phyloP scores from a whole-genome alignment of 257 asterid genomes.

The Plectranthus barbatus region DNA sequence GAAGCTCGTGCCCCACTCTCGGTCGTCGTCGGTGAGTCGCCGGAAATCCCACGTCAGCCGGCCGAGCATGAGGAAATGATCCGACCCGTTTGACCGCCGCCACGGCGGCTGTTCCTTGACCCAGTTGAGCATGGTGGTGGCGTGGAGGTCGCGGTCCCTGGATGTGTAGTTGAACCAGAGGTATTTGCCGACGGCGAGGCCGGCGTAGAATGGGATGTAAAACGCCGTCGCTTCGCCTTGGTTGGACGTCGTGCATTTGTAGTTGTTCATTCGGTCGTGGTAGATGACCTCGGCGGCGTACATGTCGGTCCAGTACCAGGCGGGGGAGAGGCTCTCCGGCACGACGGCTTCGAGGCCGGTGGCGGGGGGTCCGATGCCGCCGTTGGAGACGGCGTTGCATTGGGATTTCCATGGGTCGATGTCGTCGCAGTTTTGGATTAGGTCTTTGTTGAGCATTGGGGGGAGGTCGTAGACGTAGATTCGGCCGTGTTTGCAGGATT shows the following conservation, averaged over 20 bases:
- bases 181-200: slow-evolving; percentile 53
- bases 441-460: slow-evolving; percentile 31
- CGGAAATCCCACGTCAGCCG: slow-evolving; percentile 63
- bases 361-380: slow-evolving; percentile 55
- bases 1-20: slow-evolving; percentile 48
- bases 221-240: slow-evolving; percentile 31
- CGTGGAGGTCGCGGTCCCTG: slow-evolving; percentile 38
- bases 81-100: slow-evolving; percentile 42
- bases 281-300: slow-evolving; percentile 53
- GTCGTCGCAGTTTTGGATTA: slow-evolving; percentile 37
- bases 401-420: slow-evolving; percentile 51
- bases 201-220: slow-evolving; percentile 57
- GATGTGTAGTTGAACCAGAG: slow-evolving; percentile 48
- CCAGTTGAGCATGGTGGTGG: slow-evolving; percentile 40
- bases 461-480: slow-evolving; percentile 49
- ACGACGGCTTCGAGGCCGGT: slow-evolving; percentile 24
- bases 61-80: slow-evolving; percentile 52
- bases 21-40: slow-evolving; percentile 29
- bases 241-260: slow-evolving; percentile 29
- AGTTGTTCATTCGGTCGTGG: slow-evolving; percentile 26
- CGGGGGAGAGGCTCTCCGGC: slow-evolving; percentile 25
- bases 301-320: slow-evolving; percentile 67
- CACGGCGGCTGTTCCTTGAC: slow-evolving; percentile 31
- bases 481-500: slow-evolving; percentile 27
- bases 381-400: slow-evolving; percentile 48